Base-by-base conservation (phyloP, 2,329 filamentous ascomycete species). In the Xylaria sp. region DNA sequence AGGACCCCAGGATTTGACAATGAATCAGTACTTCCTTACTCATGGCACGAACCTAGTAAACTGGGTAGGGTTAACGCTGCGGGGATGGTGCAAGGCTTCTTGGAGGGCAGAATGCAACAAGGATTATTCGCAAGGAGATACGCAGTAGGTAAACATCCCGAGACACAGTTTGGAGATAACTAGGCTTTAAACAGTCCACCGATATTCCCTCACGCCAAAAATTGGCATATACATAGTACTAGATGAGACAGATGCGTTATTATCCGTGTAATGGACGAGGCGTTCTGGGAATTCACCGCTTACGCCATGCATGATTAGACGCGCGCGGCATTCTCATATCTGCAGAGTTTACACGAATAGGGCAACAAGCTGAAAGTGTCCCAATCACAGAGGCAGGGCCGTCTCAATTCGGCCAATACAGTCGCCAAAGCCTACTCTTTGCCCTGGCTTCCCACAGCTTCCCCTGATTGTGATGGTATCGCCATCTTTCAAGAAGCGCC, bases 401-500 rank as follows among this genome's bases (percentile, higher is more conserved):
- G 56, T 61, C 54, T 75, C 56, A 54, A 83, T 76, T n/a, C 73
- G 76, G 6, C 81, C 81, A 26, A 73, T 69, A 65, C 83, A 85
- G 28, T 81, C 78, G 5, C 83, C 83, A 72, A 85, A 85, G 5
- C 83, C 83, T 2, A 85, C 81, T 42, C 75, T 76, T 26, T 73
- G 73, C 11, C 79, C 80, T 6, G 71, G 67, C 40, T 77, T 75
- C 15, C 79, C 79, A 65, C 77, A 79, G 4, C 74, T 76, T 0
- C 83, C 83, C 23, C 80, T 77, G 20, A 85, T 71, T 1, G 78
- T 81, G 20, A 86, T 72, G 1, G 76, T 79, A 69, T 86, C 84
- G 20, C 83, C 84, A 59, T 85, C 83, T 69, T 83, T 80, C 61
- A 85, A 73, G 72, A 84, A 85, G 36, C 75, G 80, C 13, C 83